These are phyloP conservation scores for Ogataea salicorniae DNA, from an alignment of 805 yeast species.

Conservation along the genomic window DNA sequence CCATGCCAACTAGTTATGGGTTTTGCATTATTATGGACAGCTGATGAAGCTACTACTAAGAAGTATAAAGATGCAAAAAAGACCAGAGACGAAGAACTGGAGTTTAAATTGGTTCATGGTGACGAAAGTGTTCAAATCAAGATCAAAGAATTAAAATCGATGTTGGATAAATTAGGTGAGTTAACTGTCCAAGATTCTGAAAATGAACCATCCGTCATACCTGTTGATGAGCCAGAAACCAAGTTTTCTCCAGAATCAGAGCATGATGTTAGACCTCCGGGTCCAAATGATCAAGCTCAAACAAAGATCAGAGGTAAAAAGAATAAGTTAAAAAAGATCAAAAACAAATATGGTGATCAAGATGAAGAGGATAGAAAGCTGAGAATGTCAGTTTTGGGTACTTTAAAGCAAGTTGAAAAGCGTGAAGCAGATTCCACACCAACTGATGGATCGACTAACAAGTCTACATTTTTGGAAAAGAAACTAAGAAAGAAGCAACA, in stretches of 20 bases:
- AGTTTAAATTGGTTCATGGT: slow-evolving; percentile 25
- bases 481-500: slow-evolving; percentile 25
- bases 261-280: slow-evolving; percentile 8
- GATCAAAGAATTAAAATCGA: slow-evolving; percentile 25
- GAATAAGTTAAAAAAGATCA: slow-evolving; percentile 76
- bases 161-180: slow-evolving; percentile 25
- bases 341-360: slow-evolving; percentile 80
- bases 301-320: slow-evolving; percentile 75
- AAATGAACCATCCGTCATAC: slow-evolving; percentile 2
- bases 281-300: slow-evolving; percentile 21
- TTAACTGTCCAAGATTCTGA: slow-evolving; percentile 6
- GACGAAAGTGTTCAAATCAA: slow-evolving; percentile 23
- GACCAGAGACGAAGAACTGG: slow-evolving; percentile 27
- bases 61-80: slow-evolving; percentile 27
- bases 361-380: slow-evolving; percentile 80
- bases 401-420: slow-evolving; percentile 53
- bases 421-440: slow-evolving; percentile 1
- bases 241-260: slow-evolving; percentile 13
- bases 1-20: slow-evolving; percentile 90
- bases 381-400: slow-evolving; percentile 80
- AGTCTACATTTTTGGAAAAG: slow-evolving; percentile 6
- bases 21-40: slow-evolving; percentile 72
- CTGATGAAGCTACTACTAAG: slow-evolving; percentile 45
- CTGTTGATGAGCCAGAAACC: neutral
- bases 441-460: neutral